Evolutionary conservation across 371 early-diverging fungal genomes (phyloP), one percentile per base, ranked within the genome.

Genomic region (Rhizomucor pusillus): DNA sequence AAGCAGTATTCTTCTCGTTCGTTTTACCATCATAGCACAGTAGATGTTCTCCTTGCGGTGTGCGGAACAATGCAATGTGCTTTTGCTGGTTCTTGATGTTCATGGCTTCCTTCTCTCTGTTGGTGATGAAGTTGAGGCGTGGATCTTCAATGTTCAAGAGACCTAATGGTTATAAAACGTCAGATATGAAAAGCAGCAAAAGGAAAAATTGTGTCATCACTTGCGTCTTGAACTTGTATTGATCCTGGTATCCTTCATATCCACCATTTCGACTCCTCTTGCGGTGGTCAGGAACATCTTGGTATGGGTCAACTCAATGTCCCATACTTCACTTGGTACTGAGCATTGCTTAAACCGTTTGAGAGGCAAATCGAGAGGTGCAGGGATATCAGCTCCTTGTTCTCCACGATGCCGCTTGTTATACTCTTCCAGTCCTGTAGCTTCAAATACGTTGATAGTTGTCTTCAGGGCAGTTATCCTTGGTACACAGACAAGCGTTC

Each of bases 261-360:
- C 64, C 4, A 69, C 53, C 11, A 72, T 66, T 20, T 60, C 49
- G n/a, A 71, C 57, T 6, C 72, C 72, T 11, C 67, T 39, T 13
- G 62, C 62, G 5, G 65, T 62, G 11, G 75, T 75, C 20, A 71
- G 49, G 3, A 71, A 43, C 41, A 75, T 37, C 19, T 69, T 51
- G 7, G 65, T 60, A 3, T 52, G 44, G n/a, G 72, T 66, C 4
- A 65, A 56, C 41, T 75, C 72, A 39, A 75, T 60, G 9, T 70
- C 66, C 72, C 69, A 75, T 1, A 66, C 70, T 62, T 75, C 72
- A 54, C 61, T 63, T 1, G 75, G 75, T 0, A 66, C 46, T 44
- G 50, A 47, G 24, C 47, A 57, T n/a, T 59, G 57, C 13, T 45
- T 47, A 20, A 52, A 52, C 18, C 47, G 20, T n/a, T 47, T 34